These are phyloP conservation scores for Claviceps purpurea DNA, from an alignment of 2,329 filamentous ascomycete genomes.

Conservation along the genomic window DNA sequence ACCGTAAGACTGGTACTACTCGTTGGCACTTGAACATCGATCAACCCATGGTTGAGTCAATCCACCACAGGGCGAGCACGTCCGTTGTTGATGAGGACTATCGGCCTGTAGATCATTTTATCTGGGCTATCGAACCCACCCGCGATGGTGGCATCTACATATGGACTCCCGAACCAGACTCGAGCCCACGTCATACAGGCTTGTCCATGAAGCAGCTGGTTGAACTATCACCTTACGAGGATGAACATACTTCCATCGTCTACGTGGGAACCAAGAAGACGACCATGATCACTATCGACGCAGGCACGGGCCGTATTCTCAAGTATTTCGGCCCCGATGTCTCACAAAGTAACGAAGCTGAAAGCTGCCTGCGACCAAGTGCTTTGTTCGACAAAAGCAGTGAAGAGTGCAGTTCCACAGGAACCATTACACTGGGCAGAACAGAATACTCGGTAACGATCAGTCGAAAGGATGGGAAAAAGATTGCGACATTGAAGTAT, in stretches of 20 bases:
- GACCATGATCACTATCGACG: slow-evolving; percentile 78
- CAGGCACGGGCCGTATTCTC: slow-evolving; percentile 66
- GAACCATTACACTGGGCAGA: slow-evolving; percentile 70
- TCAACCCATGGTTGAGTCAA: slow-evolving; percentile 81
- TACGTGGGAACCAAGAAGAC: slow-evolving; percentile 90
- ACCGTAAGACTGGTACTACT: slow-evolving; percentile 71
- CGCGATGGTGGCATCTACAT: slow-evolving; percentile 79
- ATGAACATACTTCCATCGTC: slow-evolving; percentile 56
- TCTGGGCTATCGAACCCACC: slow-evolving; percentile 92
- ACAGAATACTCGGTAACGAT: slow-evolving; percentile 87
- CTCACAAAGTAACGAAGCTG: slow-evolving; percentile 51
- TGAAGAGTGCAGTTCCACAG: slow-evolving; percentile 66
- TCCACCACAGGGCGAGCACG: slow-evolving; percentile 60
- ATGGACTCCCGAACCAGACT: slow-evolving; percentile 52
- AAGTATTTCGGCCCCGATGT: slow-evolving; percentile 73
- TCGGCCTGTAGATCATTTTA: slow-evolving; percentile 64
- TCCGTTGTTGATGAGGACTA: slow-evolving; percentile 47
- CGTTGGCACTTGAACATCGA: slow-evolving; percentile 79
- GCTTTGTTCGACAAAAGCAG: slow-evolving; percentile 51
- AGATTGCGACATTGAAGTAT: slow-evolving; percentile 81
- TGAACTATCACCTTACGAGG: slow-evolving; percentile 68
- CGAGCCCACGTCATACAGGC: slow-evolving; percentile 50
- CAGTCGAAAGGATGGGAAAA: slow-evolving; percentile 57
- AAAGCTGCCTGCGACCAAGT: slow-evolving; percentile 62
- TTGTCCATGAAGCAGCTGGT: slow-evolving; percentile 77